phyloP scores from a whole-genome alignment of 2,329 filamentous ascomycete genomes.

The Mycosphaerelloides madeirae region DNA sequence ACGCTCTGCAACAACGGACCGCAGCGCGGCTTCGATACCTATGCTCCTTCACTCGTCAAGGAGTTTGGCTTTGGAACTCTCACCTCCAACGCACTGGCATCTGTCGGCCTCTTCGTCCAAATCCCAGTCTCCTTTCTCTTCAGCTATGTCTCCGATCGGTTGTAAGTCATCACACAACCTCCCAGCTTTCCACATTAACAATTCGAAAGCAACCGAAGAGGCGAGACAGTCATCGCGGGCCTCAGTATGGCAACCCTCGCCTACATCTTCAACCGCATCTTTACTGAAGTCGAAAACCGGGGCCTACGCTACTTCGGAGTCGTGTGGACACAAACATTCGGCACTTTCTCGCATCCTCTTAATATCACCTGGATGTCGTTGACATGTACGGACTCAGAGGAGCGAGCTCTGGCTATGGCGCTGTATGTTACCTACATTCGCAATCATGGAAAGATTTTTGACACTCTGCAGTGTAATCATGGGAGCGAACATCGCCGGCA shows the following conservation, averaged over 20 bases:
- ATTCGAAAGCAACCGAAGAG: slow-evolving; percentile 41
- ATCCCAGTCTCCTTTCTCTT: slow-evolving; percentile 51
- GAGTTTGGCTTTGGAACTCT: slow-evolving; percentile 27
- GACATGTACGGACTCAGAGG: slow-evolving; percentile 53
- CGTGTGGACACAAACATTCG: slow-evolving; percentile 53
- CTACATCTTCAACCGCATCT: slow-evolving; percentile 52
- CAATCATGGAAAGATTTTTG: too few species aligned
- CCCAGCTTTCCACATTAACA: background rate
- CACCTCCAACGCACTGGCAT: slow-evolving; percentile 31
- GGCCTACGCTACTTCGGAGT: slow-evolving; percentile 52
- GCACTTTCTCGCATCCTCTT: slow-evolving; percentile 52
- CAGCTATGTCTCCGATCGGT: slow-evolving; percentile 51
- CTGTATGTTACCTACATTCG: slow-evolving; percentile 27
- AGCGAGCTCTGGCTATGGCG: slow-evolving; percentile 57
- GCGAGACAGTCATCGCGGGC: slow-evolving; percentile 50
- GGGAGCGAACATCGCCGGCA: slow-evolving; percentile 58
- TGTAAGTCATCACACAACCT: slow-evolving; percentile 36
- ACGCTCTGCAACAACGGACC: slow-evolving; percentile 32
- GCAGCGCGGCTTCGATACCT: slow-evolving; percentile 29
- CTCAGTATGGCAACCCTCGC: slow-evolving; percentile 47
- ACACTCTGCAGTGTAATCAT: slow-evolving; percentile 46
- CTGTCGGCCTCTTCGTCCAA: slow-evolving; percentile 33
- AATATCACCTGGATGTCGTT: slow-evolving; percentile 59
- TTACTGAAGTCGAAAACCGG: slow-evolving; percentile 42
- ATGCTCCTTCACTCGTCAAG: slow-evolving; percentile 31